phyloP scores from a whole-genome alignment of 768 basidiomycete genomes.

The Auriculariales sp. region DNA sequence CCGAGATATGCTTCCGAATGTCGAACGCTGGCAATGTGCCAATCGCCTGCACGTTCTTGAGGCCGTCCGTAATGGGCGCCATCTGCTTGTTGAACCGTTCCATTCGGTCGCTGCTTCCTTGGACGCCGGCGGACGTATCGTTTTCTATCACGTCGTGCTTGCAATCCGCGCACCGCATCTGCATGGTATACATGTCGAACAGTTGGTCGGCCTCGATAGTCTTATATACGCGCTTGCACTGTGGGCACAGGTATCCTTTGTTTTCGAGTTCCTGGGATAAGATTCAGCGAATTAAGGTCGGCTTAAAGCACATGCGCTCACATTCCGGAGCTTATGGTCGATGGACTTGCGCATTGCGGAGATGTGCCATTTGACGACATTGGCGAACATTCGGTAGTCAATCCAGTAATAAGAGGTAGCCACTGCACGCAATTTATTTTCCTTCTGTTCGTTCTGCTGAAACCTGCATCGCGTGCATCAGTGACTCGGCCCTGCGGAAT shows the following conservation, averaged over 20 bases:
- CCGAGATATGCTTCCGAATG: conserved; percentile 68
- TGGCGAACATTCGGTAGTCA: conserved; percentile 88
- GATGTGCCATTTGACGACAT: conserved; percentile 95
- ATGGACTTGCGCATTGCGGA: conserved; percentile 85
- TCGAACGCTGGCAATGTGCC: conserved; percentile 74
- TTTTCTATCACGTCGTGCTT: conserved; percentile 71
- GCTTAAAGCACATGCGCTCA: conserved; percentile 21
- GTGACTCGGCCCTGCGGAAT: not conserved
- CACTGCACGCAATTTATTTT: conserved; percentile 75
- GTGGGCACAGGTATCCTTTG: conserved; percentile 93
- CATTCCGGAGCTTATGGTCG: conserved; percentile 80
- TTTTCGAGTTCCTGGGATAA: conserved; percentile 73
- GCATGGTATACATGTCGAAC: conserved; percentile 51
- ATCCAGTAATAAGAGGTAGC: conserved; percentile 93
- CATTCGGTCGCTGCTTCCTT: conserved; percentile 87
- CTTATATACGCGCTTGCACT: conserved; percentile 71
- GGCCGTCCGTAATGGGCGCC: conserved; percentile 69
- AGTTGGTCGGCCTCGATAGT: conserved; percentile 76
- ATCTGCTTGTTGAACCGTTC: conserved; percentile 88
- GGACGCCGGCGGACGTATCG: conserved; percentile 74
- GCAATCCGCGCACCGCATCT: conserved; percentile 81
- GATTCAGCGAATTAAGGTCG: not conserved
- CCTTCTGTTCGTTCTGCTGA: conserved; percentile 83
- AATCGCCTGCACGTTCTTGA: conserved; percentile 83
- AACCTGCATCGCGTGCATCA: conserved; percentile 33